Evolutionary conservation across 345 rosid genomes (phyloP).

Genomic region (Gossypium herbaceum): DNA sequence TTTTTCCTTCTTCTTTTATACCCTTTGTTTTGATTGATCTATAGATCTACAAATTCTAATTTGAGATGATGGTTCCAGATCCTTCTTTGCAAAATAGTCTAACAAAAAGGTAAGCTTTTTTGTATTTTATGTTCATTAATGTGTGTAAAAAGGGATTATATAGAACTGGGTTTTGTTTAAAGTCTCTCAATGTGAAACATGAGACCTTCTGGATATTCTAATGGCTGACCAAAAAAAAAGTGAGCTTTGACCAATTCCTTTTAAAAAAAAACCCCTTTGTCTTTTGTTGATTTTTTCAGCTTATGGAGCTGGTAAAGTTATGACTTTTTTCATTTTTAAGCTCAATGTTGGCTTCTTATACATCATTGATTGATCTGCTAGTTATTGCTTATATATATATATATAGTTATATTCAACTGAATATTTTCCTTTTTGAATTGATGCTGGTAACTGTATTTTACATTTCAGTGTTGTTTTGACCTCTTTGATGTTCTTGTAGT

Average conservation of each 20-base stretch:
- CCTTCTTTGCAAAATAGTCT: conserved; percentile 24
- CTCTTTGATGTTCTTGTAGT: conserved; percentile 22
- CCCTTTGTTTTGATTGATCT: conserved; percentile 36
- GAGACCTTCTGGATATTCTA: conserved; percentile 31
- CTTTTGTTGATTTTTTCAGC: conserved; percentile 23
- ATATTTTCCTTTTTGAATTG: not conserved
- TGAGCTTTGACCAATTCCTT: conserved; percentile 27
- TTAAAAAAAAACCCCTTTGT: conserved; percentile 12
- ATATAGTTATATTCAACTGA: not conserved
- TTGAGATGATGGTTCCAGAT: conserved; percentile 19
- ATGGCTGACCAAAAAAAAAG: conserved; percentile 20
- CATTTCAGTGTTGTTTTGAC: not conserved
- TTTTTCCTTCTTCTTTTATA: not conserved
- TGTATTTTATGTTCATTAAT: not conserved
- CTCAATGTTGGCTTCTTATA: not conserved
- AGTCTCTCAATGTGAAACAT: conserved; percentile 29
- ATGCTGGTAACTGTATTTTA: conserved; percentile 2
- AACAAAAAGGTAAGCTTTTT: conserved; percentile 31
- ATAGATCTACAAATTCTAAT: conserved; percentile 44
- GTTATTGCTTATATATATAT: conserved; percentile 6
- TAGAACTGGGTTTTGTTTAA: not conserved
- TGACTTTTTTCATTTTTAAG: not conserved
- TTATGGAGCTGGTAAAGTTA: conserved; percentile 13
- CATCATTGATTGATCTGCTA: conserved; percentile 29
- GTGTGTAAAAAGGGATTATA: conserved; percentile 5